A percentile compares a stretch with the other conserved stretches of the same genome.
Evolutionary conservation across 2,329 filamentous ascomycete species (phyloP).

Genomic region (Colletotrichum lini): DNA sequence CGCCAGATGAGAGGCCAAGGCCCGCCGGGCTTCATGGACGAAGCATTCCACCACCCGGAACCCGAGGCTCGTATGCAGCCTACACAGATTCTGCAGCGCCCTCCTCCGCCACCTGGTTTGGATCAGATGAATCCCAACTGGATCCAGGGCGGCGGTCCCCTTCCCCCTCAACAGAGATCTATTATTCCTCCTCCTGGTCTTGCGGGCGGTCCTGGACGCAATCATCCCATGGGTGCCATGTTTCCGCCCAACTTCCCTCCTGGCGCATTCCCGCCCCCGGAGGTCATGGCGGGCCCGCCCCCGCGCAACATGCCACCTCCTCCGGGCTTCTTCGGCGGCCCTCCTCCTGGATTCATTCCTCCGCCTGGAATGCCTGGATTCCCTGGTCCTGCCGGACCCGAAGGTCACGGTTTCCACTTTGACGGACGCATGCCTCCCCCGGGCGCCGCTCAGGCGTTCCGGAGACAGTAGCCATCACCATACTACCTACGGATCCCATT

Average conservation of each 20-base stretch:
- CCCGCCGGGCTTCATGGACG: constrained; percentile 69
- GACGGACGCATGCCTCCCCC: constrained; percentile 70
- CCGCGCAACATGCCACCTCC: constrained; percentile 71
- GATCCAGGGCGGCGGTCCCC: constrained; percentile 62
- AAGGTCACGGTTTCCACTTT: constrained; percentile 66
- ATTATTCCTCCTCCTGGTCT: constrained; percentile 76
- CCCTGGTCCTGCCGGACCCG: constrained; percentile 65
- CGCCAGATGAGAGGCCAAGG: constrained; percentile 61
- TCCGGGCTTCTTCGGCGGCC: constrained; percentile 69
- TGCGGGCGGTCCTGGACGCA: constrained; percentile 56
- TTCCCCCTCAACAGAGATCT: constrained; percentile 55
- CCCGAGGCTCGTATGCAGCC: constrained; percentile 67
- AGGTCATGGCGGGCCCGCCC: constrained; percentile 64
- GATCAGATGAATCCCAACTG: constrained; percentile 72
- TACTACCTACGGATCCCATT: background rate
- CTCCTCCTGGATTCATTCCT: constrained; percentile 65
- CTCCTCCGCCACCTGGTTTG: constrained; percentile 72
- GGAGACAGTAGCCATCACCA: constrained; percentile 51
- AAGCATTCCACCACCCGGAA: constrained; percentile 65
- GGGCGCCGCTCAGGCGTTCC: constrained; percentile 55
- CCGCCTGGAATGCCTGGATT: constrained; percentile 70
- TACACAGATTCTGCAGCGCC: constrained; percentile 76
- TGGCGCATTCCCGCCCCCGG: constrained; percentile 62
- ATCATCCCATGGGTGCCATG: constrained; percentile 69
- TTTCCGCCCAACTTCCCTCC: constrained; percentile 74